Evolutionary conservation across 2,329 filamentous ascomycete genomes (phyloP), one percentile per base, ranked within the genome.

Genomic region (Colletotrichum sp.): DNA sequence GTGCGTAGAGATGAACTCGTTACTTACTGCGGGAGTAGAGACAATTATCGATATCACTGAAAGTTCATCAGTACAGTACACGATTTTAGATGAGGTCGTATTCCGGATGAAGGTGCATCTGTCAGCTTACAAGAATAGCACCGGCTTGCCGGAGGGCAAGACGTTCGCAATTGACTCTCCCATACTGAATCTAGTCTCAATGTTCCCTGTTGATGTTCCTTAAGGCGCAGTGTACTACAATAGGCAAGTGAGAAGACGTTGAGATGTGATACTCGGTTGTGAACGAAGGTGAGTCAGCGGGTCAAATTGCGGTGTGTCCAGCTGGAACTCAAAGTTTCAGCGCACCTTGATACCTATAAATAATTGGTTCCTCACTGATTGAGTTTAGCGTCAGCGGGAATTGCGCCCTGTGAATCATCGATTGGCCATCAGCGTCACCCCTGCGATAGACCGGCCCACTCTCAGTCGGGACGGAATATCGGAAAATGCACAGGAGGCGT

Each of bases 1-100:
- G 2, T 26, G n/a, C 5, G 4, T 5, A 8, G 5, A 4, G 34
- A 36, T 16, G 34, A 2, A 16, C 34, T 8, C 7, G 0, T 16
- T 0, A 63, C 72, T 75, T 15, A 95, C 95, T 96, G 85, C 94
- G 96, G 1, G 96, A 93, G 82, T 98, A 99, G 69, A 99, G 92
- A 86, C 98, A 99, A 83, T 99, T 99, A 89, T 99, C 97, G 82
- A 99, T 99, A 83, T 99, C 97, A 82, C 98, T 99, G 85, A 0
- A 1, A 2, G n/a, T 6, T 21, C 57, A 18, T n/a, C 12, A 34
- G 55, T 28, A 0, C 55, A 24, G 8, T 16, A 28, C 55, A 3
- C 1, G 13, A 21, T 32, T 30, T 32, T n/a, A 62, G 18, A 21
- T 62, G n/a, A 34, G n/a, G 26, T 30, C 30, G 24, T 9, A 32